Base-by-base conservation (phyloP, 495 filamentous ascomycete species). In the Penicillium taxi region DNA sequence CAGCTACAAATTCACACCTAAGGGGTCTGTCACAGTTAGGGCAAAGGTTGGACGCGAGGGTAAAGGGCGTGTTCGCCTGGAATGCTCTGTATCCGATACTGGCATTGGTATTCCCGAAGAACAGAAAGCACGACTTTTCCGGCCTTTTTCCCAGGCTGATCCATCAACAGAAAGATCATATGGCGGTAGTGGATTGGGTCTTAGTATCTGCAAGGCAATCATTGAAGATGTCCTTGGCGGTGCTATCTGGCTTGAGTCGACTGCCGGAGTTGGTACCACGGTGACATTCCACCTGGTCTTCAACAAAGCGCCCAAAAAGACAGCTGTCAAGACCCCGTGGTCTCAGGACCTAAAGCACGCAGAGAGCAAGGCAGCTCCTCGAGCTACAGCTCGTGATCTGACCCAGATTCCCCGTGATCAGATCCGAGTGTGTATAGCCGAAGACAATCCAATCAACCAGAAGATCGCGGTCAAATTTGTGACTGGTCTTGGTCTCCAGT, bases 141-240 rank as follows among this genome's bases (percentile, higher is more conserved):
- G 80, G 32, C 88, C 88, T 0, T 95, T 95, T 57, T 86, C 82
- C 37, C 88, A 95, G 58, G 86, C 86, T 2, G 88, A 95, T 60
- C 80, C 75, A 30, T 87, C 83, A 31, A 91, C 86, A 1, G 85
- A 87, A 29, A 67, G 88, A 23, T 89, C 84, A 40, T 94, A 91
- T 43, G 88, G 88, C 33, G 88, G 88, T 25, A 93, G 85, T 54
- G 88, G 88, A 14, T 78, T 95, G 6, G 88, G 88, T 2, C 66
- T 95, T 27, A 88, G 83, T 50, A 95, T 95, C 45, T 95, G 88
- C 73, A 95, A 94, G 58, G 88, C 90, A 1, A 78, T 95, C 33
- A 87, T 95, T 40, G 84, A 93, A 61, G 86, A 85, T 35, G 90
- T 93, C 47, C 82, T 95, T 66, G 76, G 80, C 11, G 88, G 88